Conservation (phyloP, 2,329 filamentous ascomycete species). For the Microsporum audouinii region DNA sequence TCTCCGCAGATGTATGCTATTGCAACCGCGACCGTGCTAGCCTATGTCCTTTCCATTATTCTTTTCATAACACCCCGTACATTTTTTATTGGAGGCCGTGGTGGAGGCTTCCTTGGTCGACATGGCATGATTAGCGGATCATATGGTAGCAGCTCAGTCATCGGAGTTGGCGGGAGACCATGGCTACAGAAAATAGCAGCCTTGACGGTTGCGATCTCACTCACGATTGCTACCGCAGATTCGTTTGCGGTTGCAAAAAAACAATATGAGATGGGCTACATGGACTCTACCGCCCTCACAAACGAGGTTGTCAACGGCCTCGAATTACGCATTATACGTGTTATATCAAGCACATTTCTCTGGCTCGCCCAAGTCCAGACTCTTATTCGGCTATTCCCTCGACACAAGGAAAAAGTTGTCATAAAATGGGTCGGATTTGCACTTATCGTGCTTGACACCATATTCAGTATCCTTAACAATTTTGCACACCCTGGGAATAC, state of each 20-base stretch:
- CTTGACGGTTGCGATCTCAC: slow-evolving; percentile 58
- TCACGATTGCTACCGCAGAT: slow-evolving; percentile 87
- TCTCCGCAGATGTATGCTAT: slow-evolving; percentile 90
- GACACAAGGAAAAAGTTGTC: slow-evolving; percentile 92
- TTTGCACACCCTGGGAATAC: slow-evolving; percentile 48
- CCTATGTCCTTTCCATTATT: slow-evolving; percentile 88
- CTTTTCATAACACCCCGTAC: slow-evolving; percentile 90
- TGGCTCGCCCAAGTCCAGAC: slow-evolving; percentile 98
- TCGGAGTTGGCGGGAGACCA: slow-evolving; percentile 80
- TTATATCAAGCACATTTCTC: slow-evolving; percentile 91
- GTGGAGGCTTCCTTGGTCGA: slow-evolving; percentile 56
- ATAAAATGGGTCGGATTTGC: slow-evolving; percentile 98
- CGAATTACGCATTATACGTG: slow-evolving; percentile 77
- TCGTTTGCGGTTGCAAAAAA: slow-evolving; percentile 73
- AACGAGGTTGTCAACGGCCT: slow-evolving; percentile 68
- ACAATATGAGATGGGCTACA: slow-evolving; percentile 69
- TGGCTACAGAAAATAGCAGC: slow-evolving; percentile 75
- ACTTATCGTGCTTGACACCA: slow-evolving; percentile 77
- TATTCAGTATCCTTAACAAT: slow-evolving; percentile 85
- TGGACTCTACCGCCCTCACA: slow-evolving; percentile 67
- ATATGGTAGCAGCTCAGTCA: slow-evolving; percentile 53
- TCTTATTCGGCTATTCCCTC: slow-evolving; percentile 84
- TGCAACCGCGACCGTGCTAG: slow-evolving; percentile 77
- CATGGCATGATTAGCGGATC: slow-evolving; percentile 78
- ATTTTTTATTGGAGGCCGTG: slow-evolving; percentile 68